Evolutionary conservation across 345 rosid genomes (phyloP).

Genomic region (Aquilaria yunnanensis): DNA sequence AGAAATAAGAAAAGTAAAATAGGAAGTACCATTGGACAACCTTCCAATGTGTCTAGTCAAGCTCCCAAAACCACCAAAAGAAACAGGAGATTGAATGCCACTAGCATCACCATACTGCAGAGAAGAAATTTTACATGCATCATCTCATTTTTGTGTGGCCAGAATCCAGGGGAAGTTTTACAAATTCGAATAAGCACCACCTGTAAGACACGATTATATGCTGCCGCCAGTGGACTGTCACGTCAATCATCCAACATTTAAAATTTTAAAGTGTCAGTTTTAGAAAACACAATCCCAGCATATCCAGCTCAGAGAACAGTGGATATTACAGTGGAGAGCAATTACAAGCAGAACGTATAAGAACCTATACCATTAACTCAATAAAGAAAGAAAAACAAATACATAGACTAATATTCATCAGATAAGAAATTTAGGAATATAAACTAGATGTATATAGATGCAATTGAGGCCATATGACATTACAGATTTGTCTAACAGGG

Average conservation of each 20-base stretch:
- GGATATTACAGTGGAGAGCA: neutral
- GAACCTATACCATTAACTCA: constrained; percentile 6
- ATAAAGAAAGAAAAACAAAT: constrained; percentile 11
- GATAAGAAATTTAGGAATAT: neutral
- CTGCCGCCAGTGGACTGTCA: constrained; percentile 85
- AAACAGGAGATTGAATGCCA: constrained; percentile 97
- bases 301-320: constrained; percentile 7
- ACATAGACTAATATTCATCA: too few relatives aligned
- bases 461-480: too few relatives aligned
- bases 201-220: constrained; percentile 89
- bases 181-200: constrained; percentile 28
- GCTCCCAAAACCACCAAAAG: constrained; percentile 98
- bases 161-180: constrained; percentile 9
- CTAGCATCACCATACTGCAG: constrained; percentile 99
- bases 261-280: constrained; percentile 34
- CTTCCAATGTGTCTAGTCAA: constrained; percentile 89
- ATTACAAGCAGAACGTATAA: neutral
- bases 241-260: constrained; percentile 26
- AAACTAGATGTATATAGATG: neutral
- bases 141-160: constrained; percentile 4
- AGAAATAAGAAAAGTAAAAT: neutral
- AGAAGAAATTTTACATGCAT: constrained; percentile 13
- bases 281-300: constrained; percentile 12
- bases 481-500: too few relatives aligned
- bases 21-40: constrained; percentile 64